phyloP scores from a whole-genome alignment of 2,329 filamentous ascomycete species.

The Colletotrichum eremochloae region DNA sequence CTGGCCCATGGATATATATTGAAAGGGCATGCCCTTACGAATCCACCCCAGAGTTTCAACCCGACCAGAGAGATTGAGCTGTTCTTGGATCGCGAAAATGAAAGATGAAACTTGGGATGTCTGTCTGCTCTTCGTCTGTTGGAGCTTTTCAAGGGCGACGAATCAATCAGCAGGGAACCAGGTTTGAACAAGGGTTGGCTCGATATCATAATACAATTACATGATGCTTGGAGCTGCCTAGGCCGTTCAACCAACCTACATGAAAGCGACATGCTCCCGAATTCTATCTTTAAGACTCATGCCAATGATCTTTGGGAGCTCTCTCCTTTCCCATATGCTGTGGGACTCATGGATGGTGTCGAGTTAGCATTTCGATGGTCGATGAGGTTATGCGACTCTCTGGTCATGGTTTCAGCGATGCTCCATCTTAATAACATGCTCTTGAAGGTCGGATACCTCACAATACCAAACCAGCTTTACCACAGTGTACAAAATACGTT shows the following conservation, averaged over 20 bases:
- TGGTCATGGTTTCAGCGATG: conserved; percentile 55
- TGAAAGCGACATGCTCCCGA: conserved; percentile 47
- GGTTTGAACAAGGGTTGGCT: not conserved
- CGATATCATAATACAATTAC: not conserved
- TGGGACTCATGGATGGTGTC: conserved; percentile 59
- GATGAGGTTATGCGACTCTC: conserved; percentile 55
- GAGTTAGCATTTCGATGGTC: conserved; percentile 53
- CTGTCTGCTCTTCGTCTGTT: not conserved
- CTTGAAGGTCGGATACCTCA: conserved; percentile 56
- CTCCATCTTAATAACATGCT: conserved; percentile 65
- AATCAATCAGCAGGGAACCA: not conserved
- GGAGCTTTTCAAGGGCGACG: not conserved
- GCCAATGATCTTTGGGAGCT: conserved; percentile 62
- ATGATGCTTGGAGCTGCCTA: not conserved
- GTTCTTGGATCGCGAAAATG: conserved; percentile 55
- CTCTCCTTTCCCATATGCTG: conserved; percentile 63
- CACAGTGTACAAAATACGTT: conserved; percentile 40
- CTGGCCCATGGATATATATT: conserved; percentile 53
- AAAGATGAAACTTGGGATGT: conserved; percentile 42
- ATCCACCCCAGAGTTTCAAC: conserved; percentile 53
- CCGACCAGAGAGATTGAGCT: conserved; percentile 57
- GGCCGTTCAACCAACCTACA: not conserved
- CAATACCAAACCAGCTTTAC: conserved; percentile 51
- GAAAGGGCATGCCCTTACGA: conserved; percentile 52
- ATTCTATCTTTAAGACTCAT: conserved; percentile 54